Evolutionary conservation across 2,329 filamentous ascomycete genomes (phyloP).

Genomic region (Apiospora sp.): DNA sequence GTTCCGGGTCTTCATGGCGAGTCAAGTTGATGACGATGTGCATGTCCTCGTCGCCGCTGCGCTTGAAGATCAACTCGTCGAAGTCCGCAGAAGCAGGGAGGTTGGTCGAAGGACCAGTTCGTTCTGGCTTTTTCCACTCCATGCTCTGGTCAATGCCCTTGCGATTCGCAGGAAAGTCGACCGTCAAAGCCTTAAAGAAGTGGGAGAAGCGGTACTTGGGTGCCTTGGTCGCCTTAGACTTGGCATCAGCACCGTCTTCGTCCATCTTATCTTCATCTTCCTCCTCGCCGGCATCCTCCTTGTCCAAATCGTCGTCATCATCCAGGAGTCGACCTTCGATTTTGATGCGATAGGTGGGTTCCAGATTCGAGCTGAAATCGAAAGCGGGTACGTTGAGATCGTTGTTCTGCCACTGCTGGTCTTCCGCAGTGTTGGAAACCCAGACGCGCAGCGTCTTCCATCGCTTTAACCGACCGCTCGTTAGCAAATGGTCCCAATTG

Average conservation of each 20-base stretch:
- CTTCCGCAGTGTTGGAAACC: constrained; percentile 94
- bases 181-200: constrained; percentile 82
- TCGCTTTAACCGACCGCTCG: constrained; percentile 55
- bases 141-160: constrained; percentile 66
- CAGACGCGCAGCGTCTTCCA: constrained; percentile 89
- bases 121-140: constrained; percentile 86
- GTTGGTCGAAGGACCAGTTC: constrained; percentile 58
- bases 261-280: constrained; percentile 65
- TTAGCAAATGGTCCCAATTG: constrained; percentile 10
- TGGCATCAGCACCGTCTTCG: constrained; percentile 55
- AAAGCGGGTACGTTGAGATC: constrained; percentile 76
- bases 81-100: constrained; percentile 78
- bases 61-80: constrained; percentile 89
- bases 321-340: constrained; percentile 88
- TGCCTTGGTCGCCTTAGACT: constrained; percentile 48
- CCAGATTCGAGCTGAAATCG: constrained; percentile 79
- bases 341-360: constrained; percentile 87
- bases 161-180: constrained; percentile 74
- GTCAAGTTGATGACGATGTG: constrained; percentile 90
- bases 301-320: constrained; percentile 59
- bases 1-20: constrained; percentile 85
- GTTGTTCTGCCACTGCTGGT: constrained; percentile 89
- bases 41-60: constrained; percentile 89
- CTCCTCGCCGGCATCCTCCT: constrained; percentile 58
- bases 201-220: constrained; percentile 71